These are phyloP conservation scores for Wickerhamomyces bovis DNA, from an alignment of 805 yeast genomes.

Conservation along the genomic window DNA sequence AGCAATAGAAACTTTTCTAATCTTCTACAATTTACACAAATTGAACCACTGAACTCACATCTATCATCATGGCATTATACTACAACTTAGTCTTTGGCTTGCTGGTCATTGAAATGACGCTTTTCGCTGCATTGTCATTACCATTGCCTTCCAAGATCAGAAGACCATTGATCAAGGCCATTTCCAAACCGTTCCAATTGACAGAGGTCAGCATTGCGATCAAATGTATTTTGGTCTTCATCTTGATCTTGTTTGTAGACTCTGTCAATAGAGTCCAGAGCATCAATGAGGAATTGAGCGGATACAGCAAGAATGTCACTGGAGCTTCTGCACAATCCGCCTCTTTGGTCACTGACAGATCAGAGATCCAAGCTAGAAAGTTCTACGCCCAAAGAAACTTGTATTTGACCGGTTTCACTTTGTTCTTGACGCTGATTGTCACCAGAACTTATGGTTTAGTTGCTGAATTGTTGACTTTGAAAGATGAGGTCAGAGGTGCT, in stretches of 20 bases:
- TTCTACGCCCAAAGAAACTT: conserved; percentile 95
- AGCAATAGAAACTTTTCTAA: neutral
- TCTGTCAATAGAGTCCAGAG: conserved; percentile 77
- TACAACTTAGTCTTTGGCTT: conserved; percentile 54
- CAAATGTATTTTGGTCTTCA: conserved; percentile 78
- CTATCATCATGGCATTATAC: conserved; percentile 25
- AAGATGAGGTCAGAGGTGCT: conserved; percentile 47
- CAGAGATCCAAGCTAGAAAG: conserved; percentile 84
- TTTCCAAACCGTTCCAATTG: conserved; percentile 64
- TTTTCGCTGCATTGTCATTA: conserved; percentile 73
- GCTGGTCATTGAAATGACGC: conserved; percentile 67
- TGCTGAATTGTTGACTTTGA: conserved; percentile 60
- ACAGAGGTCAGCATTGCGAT: conserved; percentile 70
- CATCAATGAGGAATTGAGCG: conserved; percentile 56
- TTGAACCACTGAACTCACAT: neutral
- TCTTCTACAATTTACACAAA: neutral
- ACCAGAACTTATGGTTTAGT: conserved; percentile 80
- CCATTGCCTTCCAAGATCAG: conserved; percentile 80
- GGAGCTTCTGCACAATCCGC: conserved; percentile 20
- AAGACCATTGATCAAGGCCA: conserved; percentile 54
- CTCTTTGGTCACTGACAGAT: conserved; percentile 46
- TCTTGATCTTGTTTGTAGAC: conserved; percentile 78
- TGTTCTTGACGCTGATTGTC: conserved; percentile 80
- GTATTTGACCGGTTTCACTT: conserved; percentile 92
- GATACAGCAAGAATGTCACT: conserved; percentile 22